Evolutionary conservation across 306 rosid species (phyloP).

Genomic region (Neltuma alba): DNA sequence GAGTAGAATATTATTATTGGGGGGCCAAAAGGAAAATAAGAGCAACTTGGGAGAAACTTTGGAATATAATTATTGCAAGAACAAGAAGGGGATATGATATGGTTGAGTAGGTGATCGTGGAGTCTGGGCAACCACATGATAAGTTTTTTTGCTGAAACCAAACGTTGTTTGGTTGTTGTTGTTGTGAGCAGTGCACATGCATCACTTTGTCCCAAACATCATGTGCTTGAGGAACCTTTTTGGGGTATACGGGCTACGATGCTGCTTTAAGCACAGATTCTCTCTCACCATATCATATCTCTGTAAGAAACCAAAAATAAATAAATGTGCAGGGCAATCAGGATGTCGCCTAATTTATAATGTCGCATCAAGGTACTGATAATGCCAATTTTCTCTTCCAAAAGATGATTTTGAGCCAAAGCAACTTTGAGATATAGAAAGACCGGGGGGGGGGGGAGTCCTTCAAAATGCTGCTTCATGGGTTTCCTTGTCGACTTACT

Average conservation of each 20-base stretch:
- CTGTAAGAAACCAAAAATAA: slow-evolving; percentile 27
- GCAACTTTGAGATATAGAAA: not conserved
- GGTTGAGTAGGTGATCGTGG: slow-evolving; percentile 42
- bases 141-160: slow-evolving; percentile 24
- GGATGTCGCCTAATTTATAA: slow-evolving; percentile 38
- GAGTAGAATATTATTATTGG: not conserved
- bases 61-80: slow-evolving; percentile 4
- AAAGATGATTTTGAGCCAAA: slow-evolving; percentile 27
- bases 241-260: slow-evolving; percentile 30
- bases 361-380: slow-evolving; percentile 37
- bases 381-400: slow-evolving; percentile 34
- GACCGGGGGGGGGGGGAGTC: not conserved
- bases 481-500: slow-evolving; percentile 1
- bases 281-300: slow-evolving; percentile 50
- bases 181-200: slow-evolving; percentile 48
- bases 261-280: slow-evolving; percentile 38
- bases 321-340: slow-evolving; percentile 35
- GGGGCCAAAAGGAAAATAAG: not conserved
- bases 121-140: slow-evolving; percentile 39
- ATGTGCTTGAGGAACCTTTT: slow-evolving; percentile 55
- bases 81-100: not conserved
- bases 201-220: slow-evolving; percentile 58
- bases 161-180: slow-evolving; percentile 13
- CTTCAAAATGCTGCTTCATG: slow-evolving; percentile 29
- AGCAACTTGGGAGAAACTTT: not conserved